A percentile compares a stretch with the other conserved stretches of the same genome.
These are phyloP conservation scores for Pseudocercospora cruenta DNA, from an alignment of 2,329 filamentous ascomycete species.

Conservation along the genomic window DNA sequence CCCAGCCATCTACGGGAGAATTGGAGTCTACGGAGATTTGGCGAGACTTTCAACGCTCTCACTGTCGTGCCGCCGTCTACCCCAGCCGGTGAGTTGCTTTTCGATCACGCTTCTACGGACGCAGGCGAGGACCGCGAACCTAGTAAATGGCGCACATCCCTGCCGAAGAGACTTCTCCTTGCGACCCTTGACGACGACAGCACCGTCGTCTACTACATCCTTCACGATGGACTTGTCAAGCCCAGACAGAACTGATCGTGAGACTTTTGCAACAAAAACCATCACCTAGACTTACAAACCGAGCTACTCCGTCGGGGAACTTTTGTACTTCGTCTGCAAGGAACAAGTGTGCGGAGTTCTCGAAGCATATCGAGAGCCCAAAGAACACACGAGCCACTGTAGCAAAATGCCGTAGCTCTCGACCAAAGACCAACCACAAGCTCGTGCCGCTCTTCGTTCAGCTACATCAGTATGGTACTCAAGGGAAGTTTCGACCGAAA, in stretches of 20 bases:
- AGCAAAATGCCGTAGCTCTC: too few relatives aligned
- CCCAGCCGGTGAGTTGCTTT: slow-evolving; percentile 30
- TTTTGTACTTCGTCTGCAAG: background rate
- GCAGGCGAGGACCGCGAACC: slow-evolving; percentile 30
- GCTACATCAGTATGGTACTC: too few relatives aligned
- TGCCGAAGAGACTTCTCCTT: slow-evolving; percentile 69
- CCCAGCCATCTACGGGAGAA: slow-evolving; percentile 73
- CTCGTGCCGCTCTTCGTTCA: too few relatives aligned
- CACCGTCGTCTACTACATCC: slow-evolving; percentile 80
- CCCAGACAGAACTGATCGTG: slow-evolving; percentile 72
- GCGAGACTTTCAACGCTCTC: slow-evolving; percentile 67
- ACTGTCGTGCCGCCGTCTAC: slow-evolving; percentile 46
- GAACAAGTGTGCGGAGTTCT: background rate
- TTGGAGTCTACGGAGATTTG: slow-evolving; percentile 69
- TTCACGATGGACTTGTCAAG: slow-evolving; percentile 86
- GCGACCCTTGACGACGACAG: slow-evolving; percentile 78
- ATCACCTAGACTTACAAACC: background rate
- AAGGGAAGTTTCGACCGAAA: too few relatives aligned
- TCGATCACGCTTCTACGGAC: slow-evolving; percentile 23
- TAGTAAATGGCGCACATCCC: slow-evolving; percentile 46
- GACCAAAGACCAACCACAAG: background rate
- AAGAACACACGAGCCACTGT: background rate
- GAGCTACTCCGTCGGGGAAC: background rate
- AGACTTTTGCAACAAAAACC: background rate
- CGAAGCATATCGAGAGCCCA: background rate